phyloP scores from a whole-genome alignment of 73 alveolate species.

The Paramecium tetraurelia region DNA sequence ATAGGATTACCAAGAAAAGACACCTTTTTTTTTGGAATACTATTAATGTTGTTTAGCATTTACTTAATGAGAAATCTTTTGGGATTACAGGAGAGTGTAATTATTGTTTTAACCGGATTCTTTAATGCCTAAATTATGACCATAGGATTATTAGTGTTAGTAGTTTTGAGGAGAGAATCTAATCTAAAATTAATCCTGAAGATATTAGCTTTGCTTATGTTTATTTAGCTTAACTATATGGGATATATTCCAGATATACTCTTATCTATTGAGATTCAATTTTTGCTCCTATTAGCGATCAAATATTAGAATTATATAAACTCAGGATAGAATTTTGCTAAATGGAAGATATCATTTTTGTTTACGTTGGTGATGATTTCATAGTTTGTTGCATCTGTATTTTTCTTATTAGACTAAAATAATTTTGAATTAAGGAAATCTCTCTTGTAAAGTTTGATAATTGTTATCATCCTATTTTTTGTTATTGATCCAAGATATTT shows the following conservation, averaged over 20 bases:
- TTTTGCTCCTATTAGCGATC: background rate
- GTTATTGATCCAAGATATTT: slow-evolving; percentile 5
- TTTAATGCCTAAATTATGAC: background rate
- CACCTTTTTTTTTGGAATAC: background rate
- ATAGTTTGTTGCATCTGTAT: background rate
- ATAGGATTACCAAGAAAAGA: background rate
- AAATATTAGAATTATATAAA: background rate
- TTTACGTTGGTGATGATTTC: background rate
- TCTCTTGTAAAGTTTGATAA: background rate
- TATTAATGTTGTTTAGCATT: background rate
- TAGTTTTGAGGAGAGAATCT: background rate
- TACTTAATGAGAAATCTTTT: background rate
- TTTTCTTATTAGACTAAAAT: background rate
- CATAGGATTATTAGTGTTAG: background rate
- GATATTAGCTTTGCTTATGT: background rate
- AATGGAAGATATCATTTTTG: background rate
- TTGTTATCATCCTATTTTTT: background rate
- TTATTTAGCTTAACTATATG: background rate
- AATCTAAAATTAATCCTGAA: background rate
- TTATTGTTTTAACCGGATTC: background rate
- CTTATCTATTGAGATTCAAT: background rate
- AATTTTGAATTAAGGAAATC: background rate
- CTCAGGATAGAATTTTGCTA: background rate
- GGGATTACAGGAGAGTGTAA: background rate
- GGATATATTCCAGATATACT: background rate